Base-by-base conservation (phyloP, 1,284 basidiomycete genomes). In the Stygiomarasmius scandens region DNA sequence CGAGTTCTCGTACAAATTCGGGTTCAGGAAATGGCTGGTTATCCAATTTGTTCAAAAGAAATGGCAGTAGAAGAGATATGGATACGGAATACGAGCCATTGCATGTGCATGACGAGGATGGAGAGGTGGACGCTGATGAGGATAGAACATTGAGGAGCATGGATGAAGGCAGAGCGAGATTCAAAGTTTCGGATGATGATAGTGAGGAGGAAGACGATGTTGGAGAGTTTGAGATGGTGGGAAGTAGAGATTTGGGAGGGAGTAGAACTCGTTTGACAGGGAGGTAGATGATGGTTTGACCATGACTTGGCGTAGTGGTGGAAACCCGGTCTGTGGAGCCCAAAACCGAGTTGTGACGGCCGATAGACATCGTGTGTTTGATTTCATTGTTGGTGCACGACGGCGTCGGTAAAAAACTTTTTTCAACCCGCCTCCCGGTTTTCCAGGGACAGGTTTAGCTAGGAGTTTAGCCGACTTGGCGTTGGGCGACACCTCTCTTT, bases 61-160 rank as follows among this genome's bases (percentile, higher is more conserved):
- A 74, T 55, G 70, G 67, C 12, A 71, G 80, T 57, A 41, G 38
- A n/a, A 54, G 47, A 32, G 43, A 60, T 34, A 27, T 54, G 24
- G 23, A 22, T 9, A 71, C 69, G n/a, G 65, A 73, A 19, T 90
- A 90, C 68, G 75, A 81, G 61, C 79, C 84, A 54, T 82, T 89
- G 54, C 73, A 70, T 43, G 74, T 71, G 22, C 72, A 68, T 41
- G 81, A 84, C 41, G 82, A 86, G 80, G 23, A 49, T 14, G 55
- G 54, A 12, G 52, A 54, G n/a, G 38, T 9, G 6, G 38, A 5
- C 8, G 11, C 6, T 41, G 58, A 56, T 10, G 54, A 55, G 19
- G 54, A 49, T 2, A 36, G 49, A 14, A 46, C 25, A 22, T 29
- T 51, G 20, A 49, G 45, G 14, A 54, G 47, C 34, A 20, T 47